Base-by-base conservation (phyloP, 306 rosid species). In the Citrullus colocynthis region DNA sequence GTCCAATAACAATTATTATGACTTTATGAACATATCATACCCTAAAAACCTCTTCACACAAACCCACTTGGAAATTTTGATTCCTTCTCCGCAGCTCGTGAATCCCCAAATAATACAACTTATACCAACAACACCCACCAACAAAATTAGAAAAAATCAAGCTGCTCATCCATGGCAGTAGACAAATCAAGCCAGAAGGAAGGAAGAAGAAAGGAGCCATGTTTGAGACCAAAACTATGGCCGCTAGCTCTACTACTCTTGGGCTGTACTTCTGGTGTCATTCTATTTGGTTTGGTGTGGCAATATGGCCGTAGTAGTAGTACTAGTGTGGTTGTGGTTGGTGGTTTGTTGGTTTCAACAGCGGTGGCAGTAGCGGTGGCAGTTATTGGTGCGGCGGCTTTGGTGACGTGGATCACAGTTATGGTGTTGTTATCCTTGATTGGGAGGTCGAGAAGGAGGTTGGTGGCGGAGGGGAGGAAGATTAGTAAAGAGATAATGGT, bases 391-490 rank as follows among this genome's bases (percentile, higher is more conserved):
- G 54, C 6, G 54, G 90, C 90, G 6, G 80, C 90, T 1, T 0
- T 94, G 83, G 93, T 94, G 9, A 94, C 98, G 5, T 94, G 98
- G 98, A 94, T 91, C 82, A 76, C 97, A 1, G 28, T 94, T 16
- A 91, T 94, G 75, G 98, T 94, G 14, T 62, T 94, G 52, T 37
- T 94, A 76, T 91, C 95, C 71, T 91, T 94, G 82, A 88, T 87
- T 75, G 98, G 97, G n/a, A 89, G 90, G 81, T 90, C 97, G 10
- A 88, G 76, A 82, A 85, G 69, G 88, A 30, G 57, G 59, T 66
- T 94, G 88, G 96, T 88, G 56, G 91, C 88, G 5, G 98, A 93
- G 59, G 98, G 93, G 5, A 86, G 93, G 85, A 93, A 80, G 86
- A 89, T 94, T 41, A 94, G 96, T 0, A 79, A 39, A 57, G 97